Base-by-base conservation (phyloP, 2,329 filamentous ascomycete genomes). In the Septoria petroselini region DNA sequence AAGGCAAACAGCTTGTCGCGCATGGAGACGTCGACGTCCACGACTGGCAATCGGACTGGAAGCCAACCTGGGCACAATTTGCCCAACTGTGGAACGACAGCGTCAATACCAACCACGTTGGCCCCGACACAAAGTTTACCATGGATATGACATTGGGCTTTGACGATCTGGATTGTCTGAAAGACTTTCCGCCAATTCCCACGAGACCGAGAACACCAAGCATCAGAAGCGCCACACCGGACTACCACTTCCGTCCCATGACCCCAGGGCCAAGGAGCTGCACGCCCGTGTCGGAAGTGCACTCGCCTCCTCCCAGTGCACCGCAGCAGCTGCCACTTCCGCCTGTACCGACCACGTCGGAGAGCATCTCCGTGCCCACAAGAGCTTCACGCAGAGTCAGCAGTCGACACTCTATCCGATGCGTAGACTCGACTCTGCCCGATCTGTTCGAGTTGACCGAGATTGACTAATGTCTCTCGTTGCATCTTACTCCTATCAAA, bases 1-100 rank as follows among this genome's bases (percentile, higher is more conserved):
- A 42, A 2, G 53, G 50, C 19, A 52, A 43, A 23, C 33, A 37
- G 5, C 35, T 55, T 6, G 33, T 55, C 4, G 53, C 53, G 9
- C 53, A 50, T 23, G 53, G 53, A 3, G 53, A 55, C 30, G 53
- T 53, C 41, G 45, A 44, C 1, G 39, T 50, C 8, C 53, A 55
- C 39, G 53, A 55, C 41, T 55, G 53, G 53, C 45, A 45, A 14
- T 38, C 44, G 7, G 53, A 52, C 27, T 55, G 53, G 53, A 45
- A 39, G 3, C 53, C 53, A 1, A 55, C 49, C 2, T 55, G 49
- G 49, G 45, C 49, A 14, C 49, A 53, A 39, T 55, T 55, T 34
- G 35, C 31, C 2, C 53, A 55, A 23, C 49, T 52, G 27, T 55
- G 53, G 53, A 49, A 50, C 30, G 53, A 55, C 23, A 50, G 44